Evolutionary conservation across 2,329 filamentous ascomycete genomes (phyloP), one percentile per base, ranked within the genome.

Genomic region (Pseudopithomyces maydicus): DNA sequence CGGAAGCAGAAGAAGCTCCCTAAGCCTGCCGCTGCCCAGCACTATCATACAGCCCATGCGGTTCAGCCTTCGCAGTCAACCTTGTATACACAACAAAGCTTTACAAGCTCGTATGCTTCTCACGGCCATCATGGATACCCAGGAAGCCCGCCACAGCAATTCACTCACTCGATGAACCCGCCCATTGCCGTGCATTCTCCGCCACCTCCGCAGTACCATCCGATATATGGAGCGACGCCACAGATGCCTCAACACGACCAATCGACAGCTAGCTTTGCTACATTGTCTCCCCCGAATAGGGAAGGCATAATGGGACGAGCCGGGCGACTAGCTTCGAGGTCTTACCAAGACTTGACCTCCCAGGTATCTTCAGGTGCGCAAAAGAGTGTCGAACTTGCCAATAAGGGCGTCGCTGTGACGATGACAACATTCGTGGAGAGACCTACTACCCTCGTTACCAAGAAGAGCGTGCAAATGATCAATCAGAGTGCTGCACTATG

Each of bases 401-500:
- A 52, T 17, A 63, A 58, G 36, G 56, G 64, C 33, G 58, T 60
- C 7, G 66, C 63, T 10, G 70, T 65, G 33, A 29, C 74, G 33
- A 69, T 69, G 4, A 62, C 64, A 8, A 66, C 68, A 38, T 70
- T 63, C 39, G 68, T 74, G 23, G 71, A 74, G 56, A 62, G 61
- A 33, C 70, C 72, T 10, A 70, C 70, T 6, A 59, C 64, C 41
- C 59, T 68, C 7, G 59, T 72, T 11, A 67, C 66, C 14, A 70
- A 69, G 47, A 74, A 70, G 52, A 74, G 71, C 44, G 75, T 73
- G 47, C 70, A 73, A 42, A 72, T 71, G 44, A 63, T 80, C 51
- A 77, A 70, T 53, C 78, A 73, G 60, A 75, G 71, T 20, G 76
- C 71, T 23, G 78, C 71, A 6, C 73, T 85, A 17, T 86, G 81